phyloP scores from a whole-genome alignment of 345 rosid genomes.

The Salix caprea region DNA sequence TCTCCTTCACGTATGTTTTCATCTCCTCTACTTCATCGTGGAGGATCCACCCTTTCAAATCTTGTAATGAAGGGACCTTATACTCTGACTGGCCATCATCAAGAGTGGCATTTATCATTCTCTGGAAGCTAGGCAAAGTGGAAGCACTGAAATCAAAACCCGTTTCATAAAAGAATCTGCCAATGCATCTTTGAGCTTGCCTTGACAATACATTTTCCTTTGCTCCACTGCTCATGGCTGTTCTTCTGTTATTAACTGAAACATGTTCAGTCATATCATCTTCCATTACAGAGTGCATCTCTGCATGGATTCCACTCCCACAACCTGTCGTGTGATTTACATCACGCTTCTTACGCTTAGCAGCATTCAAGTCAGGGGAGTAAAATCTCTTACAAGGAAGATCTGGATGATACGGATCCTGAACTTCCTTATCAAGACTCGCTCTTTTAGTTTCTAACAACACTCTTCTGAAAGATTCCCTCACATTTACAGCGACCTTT shows the following conservation, averaged over 20 bases:
- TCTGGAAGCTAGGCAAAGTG: conserved; percentile 35
- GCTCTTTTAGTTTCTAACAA: conserved; percentile 2
- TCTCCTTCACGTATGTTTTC: conserved; percentile 30
- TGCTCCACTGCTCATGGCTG: background rate
- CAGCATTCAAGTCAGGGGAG: background rate
- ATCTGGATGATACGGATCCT: conserved; percentile 9
- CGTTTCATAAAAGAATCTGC: conserved; percentile 41
- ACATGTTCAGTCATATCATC: conserved; percentile 14
- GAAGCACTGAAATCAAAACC: conserved; percentile 38
- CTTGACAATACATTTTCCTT: conserved; percentile 15
- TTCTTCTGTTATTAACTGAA: conserved; percentile 1
- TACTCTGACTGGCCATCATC: conserved; percentile 9
- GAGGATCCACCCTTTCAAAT: conserved; percentile 22
- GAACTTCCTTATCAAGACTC: conserved; percentile 12
- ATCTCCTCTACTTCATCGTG: conserved; percentile 31
- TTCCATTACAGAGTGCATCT: background rate
- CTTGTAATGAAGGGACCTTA: conserved; percentile 25
- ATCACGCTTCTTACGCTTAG: conserved; percentile 12
- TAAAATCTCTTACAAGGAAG: conserved; percentile 25
- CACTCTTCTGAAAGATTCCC: conserved; percentile 21
- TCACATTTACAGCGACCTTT: conserved; percentile 36
- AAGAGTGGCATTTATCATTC: conserved; percentile 24
- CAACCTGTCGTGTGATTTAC: background rate
- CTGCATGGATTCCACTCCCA: background rate
- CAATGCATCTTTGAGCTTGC: conserved; percentile 8